Conservation (phyloP, 176 grass and related monocot species). For the Miscanthus lutarioriparius region DNA sequence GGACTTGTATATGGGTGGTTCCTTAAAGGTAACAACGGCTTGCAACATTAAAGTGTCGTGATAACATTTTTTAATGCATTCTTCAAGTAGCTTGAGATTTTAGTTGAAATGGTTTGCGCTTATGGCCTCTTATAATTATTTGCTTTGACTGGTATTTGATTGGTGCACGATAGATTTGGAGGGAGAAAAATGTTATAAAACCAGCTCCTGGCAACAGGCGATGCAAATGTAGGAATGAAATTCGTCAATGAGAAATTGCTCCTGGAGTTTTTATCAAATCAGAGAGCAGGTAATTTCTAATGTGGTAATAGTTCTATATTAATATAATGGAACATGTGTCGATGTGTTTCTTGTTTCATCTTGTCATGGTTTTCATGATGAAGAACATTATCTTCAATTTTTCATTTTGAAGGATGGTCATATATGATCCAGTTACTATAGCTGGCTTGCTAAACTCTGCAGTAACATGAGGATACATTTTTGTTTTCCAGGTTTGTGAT, state of each 20-base stretch:
- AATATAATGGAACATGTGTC: not conserved
- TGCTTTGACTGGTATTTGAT: not conserved
- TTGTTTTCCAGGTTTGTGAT: conserved; percentile 62
- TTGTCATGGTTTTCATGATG: not conserved
- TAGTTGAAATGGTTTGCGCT: not conserved
- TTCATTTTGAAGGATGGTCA: not conserved
- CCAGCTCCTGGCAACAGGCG: conserved; percentile 73
- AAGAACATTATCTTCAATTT: not conserved
- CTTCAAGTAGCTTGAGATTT: conserved; percentile 9
- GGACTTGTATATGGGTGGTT: conserved; percentile 84
- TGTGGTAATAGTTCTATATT: not conserved
- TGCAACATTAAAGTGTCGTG: not conserved
- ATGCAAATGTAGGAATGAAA: conserved; percentile 88
- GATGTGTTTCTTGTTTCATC: not conserved
- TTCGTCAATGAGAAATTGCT: conserved; percentile 76
- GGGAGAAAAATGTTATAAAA: conserved; percentile 89
- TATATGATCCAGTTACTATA: not conserved
- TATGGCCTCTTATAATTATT: not conserved
- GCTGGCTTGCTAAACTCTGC: not conserved
- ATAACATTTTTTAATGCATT: not conserved
- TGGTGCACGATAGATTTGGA: conserved; percentile 63
- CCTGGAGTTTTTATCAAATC: conserved; percentile 85
- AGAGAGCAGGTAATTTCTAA: conserved; percentile 64
- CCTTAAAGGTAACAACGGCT: conserved; percentile 62
- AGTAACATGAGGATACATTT: not conserved